Base-by-base conservation (phyloP, 805 yeast genomes). In the Kuraishia capsulata region DNA sequence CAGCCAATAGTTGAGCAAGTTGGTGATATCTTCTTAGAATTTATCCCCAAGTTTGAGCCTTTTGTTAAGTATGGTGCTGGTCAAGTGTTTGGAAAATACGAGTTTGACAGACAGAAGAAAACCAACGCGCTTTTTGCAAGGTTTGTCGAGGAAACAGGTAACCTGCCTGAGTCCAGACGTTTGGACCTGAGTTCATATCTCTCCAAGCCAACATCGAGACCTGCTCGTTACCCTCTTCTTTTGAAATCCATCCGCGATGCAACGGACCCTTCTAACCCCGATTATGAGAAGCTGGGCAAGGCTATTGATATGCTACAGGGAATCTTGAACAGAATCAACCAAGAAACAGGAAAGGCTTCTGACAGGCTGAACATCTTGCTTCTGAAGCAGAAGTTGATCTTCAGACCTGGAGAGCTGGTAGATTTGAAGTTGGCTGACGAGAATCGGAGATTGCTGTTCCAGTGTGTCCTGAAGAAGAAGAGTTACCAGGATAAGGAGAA, bases 171-270 rank as follows among this genome's bases (percentile, higher is more conserved):
- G 64, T 76, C 87, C 28, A 73, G 95, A 51, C 85, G 88, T 61
- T 76, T 90, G 42, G 97, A 94, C 59, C 78, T 92, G 39, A 84
- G 90, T 20, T 92, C 97, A 0, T 92, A 88, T 52, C 69, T 92
- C 45, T 86, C 96, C 5, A 94, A 90, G 53, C 97, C 97, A 37
- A 89, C 95, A 2, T 88, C 96, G 13, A 75, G 98, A 56, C 88
- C 96, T 24, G 97, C 97, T 8, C 70, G 97, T 47, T 92, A 92
- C 61, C 96, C 95, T 46, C 64, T 92, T 36, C 67, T 92, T 41
- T 67, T 90, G 18, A 80, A 76, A 41, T 92, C 90, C 35, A 84
- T 92, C 26, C 66, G 86, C 46, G 90, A 92, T 56, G 75, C 78
- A 45, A 88, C 97, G 0, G 74, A 71, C 38, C 80, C 81, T n/a